Evolutionary conservation across 164 flowering plant genomes (phyloP).

Genomic region (Platanus orientalis): DNA sequence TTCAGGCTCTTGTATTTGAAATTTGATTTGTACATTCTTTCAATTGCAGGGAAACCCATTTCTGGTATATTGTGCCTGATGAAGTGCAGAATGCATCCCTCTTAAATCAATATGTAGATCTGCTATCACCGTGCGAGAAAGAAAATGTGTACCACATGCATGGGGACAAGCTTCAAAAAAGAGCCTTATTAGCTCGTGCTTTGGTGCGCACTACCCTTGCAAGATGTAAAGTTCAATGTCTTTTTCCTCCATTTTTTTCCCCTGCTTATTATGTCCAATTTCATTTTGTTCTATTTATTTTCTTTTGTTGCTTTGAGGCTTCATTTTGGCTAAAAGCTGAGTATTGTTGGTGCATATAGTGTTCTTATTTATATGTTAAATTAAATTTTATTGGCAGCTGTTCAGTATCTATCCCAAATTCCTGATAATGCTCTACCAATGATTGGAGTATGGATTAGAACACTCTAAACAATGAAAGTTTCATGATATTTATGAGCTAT

Average conservation of each 20-base stretch:
- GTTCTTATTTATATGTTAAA: too few relatives aligned
- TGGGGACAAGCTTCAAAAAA: slow-evolving; percentile 53
- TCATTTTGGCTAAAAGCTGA: background rate
- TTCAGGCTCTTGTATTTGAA: background rate
- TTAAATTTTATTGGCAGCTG: too few relatives aligned
- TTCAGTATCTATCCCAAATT: too few relatives aligned
- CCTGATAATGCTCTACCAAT: too few relatives aligned
- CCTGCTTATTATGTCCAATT: too few relatives aligned
- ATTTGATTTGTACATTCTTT: background rate
- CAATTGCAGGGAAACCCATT: slow-evolving; percentile 70
- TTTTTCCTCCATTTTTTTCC: background rate
- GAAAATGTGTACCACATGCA: slow-evolving; percentile 41
- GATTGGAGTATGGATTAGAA: too few relatives aligned
- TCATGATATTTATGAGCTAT: too few relatives aligned
- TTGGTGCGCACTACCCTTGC: slow-evolving; percentile 88
- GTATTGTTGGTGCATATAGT: too few relatives aligned
- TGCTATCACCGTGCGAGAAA: slow-evolving; percentile 67
- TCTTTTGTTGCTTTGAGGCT: background rate
- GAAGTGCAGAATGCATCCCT: slow-evolving; percentile 61
- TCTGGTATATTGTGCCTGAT: slow-evolving; percentile 75
- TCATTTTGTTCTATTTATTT: background rate
- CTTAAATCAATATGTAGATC: slow-evolving; percentile 44
- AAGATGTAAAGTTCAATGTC: slow-evolving; percentile 49
- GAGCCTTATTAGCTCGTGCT: slow-evolving; percentile 74
- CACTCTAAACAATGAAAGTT: too few relatives aligned